Evolutionary conservation across 495 filamentous ascomycete species (phyloP), one percentile per base, ranked within the genome.

Genomic region (Neurospora tetraspora): DNA sequence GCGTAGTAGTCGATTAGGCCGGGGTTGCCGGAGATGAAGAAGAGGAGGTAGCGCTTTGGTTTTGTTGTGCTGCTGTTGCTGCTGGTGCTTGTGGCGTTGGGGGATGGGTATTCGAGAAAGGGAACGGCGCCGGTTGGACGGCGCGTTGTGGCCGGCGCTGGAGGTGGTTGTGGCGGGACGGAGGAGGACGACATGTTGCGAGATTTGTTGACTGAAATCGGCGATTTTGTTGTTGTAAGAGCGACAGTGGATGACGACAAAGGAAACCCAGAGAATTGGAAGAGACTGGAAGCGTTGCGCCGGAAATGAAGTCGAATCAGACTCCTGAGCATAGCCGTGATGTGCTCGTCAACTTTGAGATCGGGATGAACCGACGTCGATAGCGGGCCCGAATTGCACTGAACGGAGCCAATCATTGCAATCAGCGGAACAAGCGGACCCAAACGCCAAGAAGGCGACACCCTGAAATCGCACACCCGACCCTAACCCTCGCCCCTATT

Each of bases 21-120:
- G 11, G 95, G 95, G 74, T 97, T 97, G 18, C 95, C 95, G 37
- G 93, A 85, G 47, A 97, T 88, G 80, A 96, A 93, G 83, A 80
- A 86, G 38, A 88, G 75, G 69, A 89, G 80, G 45, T 76, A 76
- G 53, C 53, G 27, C 31, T 65, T 65, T 8, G 53, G 53, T 34
- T 34, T 65, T 65, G 53, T 34, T 36, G 53, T 65, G 23, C 1
- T 36, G 72, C 11, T 27, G 37, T 71, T 75, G 37, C 70, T 76
- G 9, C 1, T 40, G 10, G 16, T 1, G 18, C 75, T 73, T 9
- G 70, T 23, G 16, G 39, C 10, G 20, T 69, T n/a, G 0, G 27
- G 18, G 0, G 76, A 78, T 9, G 78, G 76, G 39, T 72, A 76
- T 14, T 71, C 39, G 6, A 77, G 34, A 11, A 36, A 74, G 0